Conservation (phyloP, 805 yeast species). For the Lachancea mirantina region DNA sequence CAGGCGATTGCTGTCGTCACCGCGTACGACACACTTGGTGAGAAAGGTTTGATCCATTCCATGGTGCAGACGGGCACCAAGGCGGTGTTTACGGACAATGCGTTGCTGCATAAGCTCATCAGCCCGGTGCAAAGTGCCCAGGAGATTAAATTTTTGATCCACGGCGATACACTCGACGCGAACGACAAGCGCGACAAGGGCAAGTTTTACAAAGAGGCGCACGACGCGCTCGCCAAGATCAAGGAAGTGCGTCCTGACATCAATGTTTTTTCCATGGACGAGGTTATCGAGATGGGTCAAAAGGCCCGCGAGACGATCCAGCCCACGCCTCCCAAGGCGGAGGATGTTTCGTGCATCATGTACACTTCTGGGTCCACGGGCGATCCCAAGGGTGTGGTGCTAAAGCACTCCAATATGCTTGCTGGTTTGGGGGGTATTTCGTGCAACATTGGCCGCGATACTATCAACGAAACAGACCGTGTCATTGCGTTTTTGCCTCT, state of each 20-base stretch:
- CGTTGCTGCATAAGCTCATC: slow-evolving; percentile 56
- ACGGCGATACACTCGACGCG: slow-evolving; percentile 53
- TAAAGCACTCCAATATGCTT: slow-evolving; percentile 58
- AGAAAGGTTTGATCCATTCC: slow-evolving; percentile 79
- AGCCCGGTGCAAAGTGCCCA: slow-evolving; percentile 63
- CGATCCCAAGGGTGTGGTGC: slow-evolving; percentile 69
- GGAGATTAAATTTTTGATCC: slow-evolving; percentile 60
- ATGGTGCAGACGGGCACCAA: slow-evolving; percentile 71
- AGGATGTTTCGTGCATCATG: slow-evolving; percentile 55
- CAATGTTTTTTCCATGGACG: slow-evolving; percentile 55
- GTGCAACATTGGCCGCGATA: slow-evolving; percentile 46
- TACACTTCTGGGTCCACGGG: slow-evolving; percentile 78
- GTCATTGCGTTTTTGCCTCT: slow-evolving; percentile 85
- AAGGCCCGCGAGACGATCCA: slow-evolving; percentile 38
- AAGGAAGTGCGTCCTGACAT: slow-evolving; percentile 69
- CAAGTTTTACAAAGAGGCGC: slow-evolving; percentile 49
- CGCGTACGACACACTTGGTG: slow-evolving; percentile 93
- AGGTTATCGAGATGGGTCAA: slow-evolving; percentile 58
- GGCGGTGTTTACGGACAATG: slow-evolving; percentile 80
- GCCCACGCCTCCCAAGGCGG: slow-evolving; percentile 38
- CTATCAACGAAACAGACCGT: slow-evolving; percentile 54
- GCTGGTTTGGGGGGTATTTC: slow-evolving; percentile 85
- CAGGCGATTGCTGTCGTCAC: slow-evolving; percentile 86
- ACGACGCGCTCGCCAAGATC: slow-evolving; percentile 51
- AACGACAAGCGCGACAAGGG: slow-evolving; percentile 62